Evolutionary conservation across 352 stramenopile genomes (phyloP).

Genomic region (Phytopythium boreale): DNA sequence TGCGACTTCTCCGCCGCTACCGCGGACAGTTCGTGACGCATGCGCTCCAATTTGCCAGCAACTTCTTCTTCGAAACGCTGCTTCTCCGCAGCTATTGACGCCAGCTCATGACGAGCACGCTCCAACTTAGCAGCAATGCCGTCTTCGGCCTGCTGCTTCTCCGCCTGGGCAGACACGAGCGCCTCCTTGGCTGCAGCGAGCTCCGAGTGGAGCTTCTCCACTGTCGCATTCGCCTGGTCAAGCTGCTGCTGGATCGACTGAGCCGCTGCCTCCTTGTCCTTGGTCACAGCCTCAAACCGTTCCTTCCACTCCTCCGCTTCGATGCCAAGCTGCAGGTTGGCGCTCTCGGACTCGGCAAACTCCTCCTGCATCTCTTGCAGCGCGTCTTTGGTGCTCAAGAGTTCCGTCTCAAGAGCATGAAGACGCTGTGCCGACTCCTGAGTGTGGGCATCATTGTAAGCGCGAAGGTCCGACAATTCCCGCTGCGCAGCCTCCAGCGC

Average conservation of each 20-base stretch:
- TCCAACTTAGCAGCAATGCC: neutral
- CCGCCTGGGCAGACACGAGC: conserved; percentile 6
- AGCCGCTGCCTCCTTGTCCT: neutral
- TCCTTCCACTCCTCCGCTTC: conserved; percentile 8
- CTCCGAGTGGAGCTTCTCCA: conserved; percentile 3
- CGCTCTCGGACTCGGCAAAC: conserved; percentile 25
- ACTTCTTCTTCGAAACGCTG: conserved; percentile 4
- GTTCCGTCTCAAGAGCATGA: conserved; percentile 26
- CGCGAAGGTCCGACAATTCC: conserved; percentile 29
- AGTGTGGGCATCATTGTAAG: conserved; percentile 11
- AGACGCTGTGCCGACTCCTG: conserved; percentile 26
- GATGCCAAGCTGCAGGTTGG: conserved; percentile 11
- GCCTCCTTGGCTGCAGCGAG: conserved; percentile 11
- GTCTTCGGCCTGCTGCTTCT: conserved; percentile 11
- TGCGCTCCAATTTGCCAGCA: conserved; percentile 1
- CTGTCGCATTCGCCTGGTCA: conserved; percentile 1
- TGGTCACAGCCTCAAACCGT: neutral
- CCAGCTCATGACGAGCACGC: conserved; percentile 37
- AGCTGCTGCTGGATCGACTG: conserved; percentile 5
- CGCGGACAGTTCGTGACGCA: conserved; percentile 37
- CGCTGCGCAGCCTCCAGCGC: conserved; percentile 18
- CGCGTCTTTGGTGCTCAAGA: conserved; percentile 23
- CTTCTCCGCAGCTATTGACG: conserved; percentile 18
- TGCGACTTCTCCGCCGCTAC: conserved; percentile 26
- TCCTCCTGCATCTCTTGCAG: conserved; percentile 31